Base-by-base conservation (phyloP, 2,329 filamentous ascomycete genomes). In the Penicillium griseofulvum region DNA sequence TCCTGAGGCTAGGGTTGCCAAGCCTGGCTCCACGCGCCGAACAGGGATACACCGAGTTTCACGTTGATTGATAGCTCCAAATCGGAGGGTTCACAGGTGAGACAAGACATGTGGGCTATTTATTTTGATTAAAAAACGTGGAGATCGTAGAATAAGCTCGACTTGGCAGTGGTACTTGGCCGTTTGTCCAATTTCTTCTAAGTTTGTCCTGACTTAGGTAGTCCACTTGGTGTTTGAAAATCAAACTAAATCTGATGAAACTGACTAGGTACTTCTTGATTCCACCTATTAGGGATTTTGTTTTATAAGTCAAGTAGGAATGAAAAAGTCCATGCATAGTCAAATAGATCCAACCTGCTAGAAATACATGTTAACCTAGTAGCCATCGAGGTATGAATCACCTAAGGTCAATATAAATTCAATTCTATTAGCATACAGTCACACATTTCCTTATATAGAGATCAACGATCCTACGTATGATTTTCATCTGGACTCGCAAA, bases 1-100 rank as follows among this genome's bases (percentile, higher is more conserved):
- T 58, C 52, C 52, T 54, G 39, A 22, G 28, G 49, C 51, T 55
- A 55, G 41, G 55, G 55, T 51, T 60, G 61, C 59, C 62, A 63
- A 62, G 60, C 41, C 52, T 54, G 44, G 52, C 44, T 60, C 59
- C 59, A 65, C 59, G 62, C 62, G 62, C 61, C 59, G 59, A 61
- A 52, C 54, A 52, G 46, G 54, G 56, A 59, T 48, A 3, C 38
- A 26, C 33, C 24, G 38, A 52, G 62, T 65, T 65, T 64, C 62
- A 65, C 31, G 39, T 65, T 63, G 52, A 61, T 54, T 54, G 44
- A 24, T 31, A 26, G 31, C 29, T 36, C 49, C 43, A 19, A 36
- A 26, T 22, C 3, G 26, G 42, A 5, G 34, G 14, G 9, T 1
- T 28, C 19, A 37, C n/a, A 38, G 36, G 28, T 55, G 28, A 42